These are phyloP conservation scores for Heliosperma pusillum DNA, from an alignment of 148 eudicot genomes.

Conservation along the genomic window DNA sequence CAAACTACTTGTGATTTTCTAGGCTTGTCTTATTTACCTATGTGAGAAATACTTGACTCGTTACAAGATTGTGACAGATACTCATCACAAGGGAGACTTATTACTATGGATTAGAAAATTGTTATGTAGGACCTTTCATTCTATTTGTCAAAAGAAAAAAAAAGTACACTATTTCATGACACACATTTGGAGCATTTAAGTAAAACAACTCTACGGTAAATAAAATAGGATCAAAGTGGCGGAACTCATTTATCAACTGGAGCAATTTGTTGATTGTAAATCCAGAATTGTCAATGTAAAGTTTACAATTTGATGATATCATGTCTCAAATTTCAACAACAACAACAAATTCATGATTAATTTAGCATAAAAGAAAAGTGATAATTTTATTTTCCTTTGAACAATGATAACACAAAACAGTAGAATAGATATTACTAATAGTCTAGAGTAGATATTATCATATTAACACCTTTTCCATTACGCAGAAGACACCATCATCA, in stretches of 20 bases:
- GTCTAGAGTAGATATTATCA: not conserved
- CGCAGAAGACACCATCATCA: conserved; percentile 3
- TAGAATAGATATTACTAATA: not conserved
- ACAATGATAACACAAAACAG: not conserved
- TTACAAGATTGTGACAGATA: too few relatives aligned
- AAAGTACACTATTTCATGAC: too few relatives aligned
- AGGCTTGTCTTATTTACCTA: too few relatives aligned
- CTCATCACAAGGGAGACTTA: too few relatives aligned
- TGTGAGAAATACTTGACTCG: too few relatives aligned
- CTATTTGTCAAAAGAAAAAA: too few relatives aligned
- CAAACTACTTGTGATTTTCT: too few relatives aligned
- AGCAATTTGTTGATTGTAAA: not conserved
- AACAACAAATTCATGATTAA: not conserved
- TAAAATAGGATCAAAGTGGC: too few relatives aligned
- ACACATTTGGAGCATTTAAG: too few relatives aligned
- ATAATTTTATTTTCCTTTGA: not conserved
- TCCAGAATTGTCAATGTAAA: not conserved
- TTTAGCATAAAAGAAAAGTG: not conserved
- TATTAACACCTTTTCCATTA: not conserved
- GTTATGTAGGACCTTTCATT: too few relatives aligned
- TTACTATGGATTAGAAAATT: too few relatives aligned
- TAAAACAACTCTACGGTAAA: too few relatives aligned
- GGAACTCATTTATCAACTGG: not conserved
- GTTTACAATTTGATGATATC: not conserved
- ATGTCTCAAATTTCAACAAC: not conserved